Percentiles rank a stretch among this genome's conserved stretches.
Conservation (phyloP, 306 rosid species). For the Pyrus communis region DNA sequence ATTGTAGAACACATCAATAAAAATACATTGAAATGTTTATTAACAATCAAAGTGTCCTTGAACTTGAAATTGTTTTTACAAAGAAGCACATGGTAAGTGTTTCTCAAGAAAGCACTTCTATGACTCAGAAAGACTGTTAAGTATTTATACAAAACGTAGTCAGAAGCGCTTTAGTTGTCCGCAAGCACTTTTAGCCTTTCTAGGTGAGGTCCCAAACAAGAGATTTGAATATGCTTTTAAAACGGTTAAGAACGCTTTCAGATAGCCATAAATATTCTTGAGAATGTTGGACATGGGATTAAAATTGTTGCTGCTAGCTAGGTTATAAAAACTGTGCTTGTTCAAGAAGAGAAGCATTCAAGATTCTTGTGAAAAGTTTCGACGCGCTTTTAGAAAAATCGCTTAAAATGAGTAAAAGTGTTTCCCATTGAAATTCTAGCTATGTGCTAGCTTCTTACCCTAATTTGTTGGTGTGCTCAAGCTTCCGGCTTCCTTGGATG, state of each 20-base stretch:
- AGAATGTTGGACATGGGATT: not conserved
- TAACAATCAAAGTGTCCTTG: not conserved
- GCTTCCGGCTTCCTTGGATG: constrained; percentile 81
- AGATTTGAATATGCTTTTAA: not conserved
- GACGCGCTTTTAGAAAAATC: not conserved
- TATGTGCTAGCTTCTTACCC: constrained; percentile 24
- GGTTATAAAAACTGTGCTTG: not conserved
- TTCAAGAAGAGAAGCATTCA: not conserved
- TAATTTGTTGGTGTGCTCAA: constrained; percentile 56
- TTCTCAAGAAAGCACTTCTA: not conserved
- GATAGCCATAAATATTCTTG: too few relatives aligned
- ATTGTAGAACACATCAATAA: too few relatives aligned
- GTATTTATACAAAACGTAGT: too few relatives aligned
- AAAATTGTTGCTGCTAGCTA: not conserved
- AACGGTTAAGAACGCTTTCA: not conserved
- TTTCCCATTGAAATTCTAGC: not conserved
- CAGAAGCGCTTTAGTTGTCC: not conserved
- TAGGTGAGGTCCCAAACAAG: not conserved
- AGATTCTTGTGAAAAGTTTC: not conserved
- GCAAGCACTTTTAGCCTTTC: not conserved
- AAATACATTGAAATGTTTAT: too few relatives aligned
- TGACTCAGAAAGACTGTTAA: too few relatives aligned
- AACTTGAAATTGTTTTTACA: not conserved
- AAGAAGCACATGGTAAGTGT: too few relatives aligned
- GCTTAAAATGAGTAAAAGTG: not conserved